Base-by-base conservation (phyloP, 768 basidiomycete species). In the Collybia sordida region DNA sequence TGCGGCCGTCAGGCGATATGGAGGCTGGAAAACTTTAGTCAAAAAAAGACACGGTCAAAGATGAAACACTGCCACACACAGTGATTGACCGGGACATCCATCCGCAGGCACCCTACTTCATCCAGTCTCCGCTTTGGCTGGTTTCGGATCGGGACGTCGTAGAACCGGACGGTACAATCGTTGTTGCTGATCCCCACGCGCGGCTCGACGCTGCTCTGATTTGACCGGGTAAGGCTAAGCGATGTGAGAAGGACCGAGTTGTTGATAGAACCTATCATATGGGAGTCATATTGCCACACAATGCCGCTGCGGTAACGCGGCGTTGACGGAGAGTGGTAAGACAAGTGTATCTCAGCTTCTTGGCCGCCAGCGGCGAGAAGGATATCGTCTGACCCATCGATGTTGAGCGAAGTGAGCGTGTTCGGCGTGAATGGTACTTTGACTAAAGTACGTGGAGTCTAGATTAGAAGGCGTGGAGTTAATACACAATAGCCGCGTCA, bases 121-220 rank as follows among this genome's bases (percentile, higher is more conserved):
- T 65, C 69, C 35, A 84, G 66, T 28, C 64, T 65, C 45, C 70
- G 70, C 24, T 77, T 74, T 9, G 69, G 42, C n/a, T 45, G 56
- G 31, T 70, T 71, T 24, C 84, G 73, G 27, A 85, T 64, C 2
- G 86, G 78, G 11, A 94, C 71, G 45, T 90, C 85, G 62, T 88
- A 94, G 59, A 95, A 83, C 64, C 84, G 87, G 59, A 96, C 81
- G 0, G 81, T 81, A 46, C 78, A 76, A 60, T 95, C 93, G 64
- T 97, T 97, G 62, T 94, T 94, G 69, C 86, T 89, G 53, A 95
- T 82, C 21, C 83, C 79, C 38, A 94, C 75, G 6, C 92, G 74
- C 0, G 92, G 92, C 58, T 91, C 88, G 7, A 78, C 75, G 54
- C 80, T 81, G 63, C 80, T 84, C 62, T 86, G 73, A 52, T 81